phyloP scores from a whole-genome alignment of 106 monocot genomes.

The Allium fistulosum region DNA sequence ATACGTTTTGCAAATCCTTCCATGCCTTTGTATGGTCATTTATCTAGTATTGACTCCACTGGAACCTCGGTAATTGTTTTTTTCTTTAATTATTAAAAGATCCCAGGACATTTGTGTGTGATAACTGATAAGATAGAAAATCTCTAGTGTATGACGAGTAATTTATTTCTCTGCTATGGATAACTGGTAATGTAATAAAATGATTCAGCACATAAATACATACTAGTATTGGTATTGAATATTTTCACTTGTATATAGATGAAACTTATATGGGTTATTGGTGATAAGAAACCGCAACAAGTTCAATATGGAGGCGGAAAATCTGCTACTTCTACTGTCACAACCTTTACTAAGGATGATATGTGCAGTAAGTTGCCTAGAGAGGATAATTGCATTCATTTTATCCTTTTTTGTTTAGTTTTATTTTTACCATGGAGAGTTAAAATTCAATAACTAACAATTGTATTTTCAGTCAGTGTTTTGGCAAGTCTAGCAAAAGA shows the following conservation, averaged over 20 bases:
- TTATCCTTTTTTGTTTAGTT: not conserved
- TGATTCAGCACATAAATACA: too few species aligned
- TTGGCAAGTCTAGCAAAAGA: too few species aligned
- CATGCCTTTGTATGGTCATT: slow-evolving; percentile 44
- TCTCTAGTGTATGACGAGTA: too few species aligned
- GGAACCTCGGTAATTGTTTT: slow-evolving; percentile 39
- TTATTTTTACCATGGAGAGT: too few species aligned
- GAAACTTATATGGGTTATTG: slow-evolving; percentile 69
- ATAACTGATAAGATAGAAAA: too few species aligned
- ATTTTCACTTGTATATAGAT: slow-evolving; percentile 22
- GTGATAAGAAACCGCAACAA: slow-evolving; percentile 37
- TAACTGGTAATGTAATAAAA: too few species aligned
- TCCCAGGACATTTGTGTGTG: too few species aligned
- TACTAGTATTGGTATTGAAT: too few species aligned
- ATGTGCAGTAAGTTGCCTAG: slow-evolving; percentile 54
- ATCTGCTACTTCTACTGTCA: slow-evolving; percentile 25
- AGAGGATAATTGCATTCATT: not conserved
- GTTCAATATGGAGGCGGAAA: slow-evolving; percentile 39
- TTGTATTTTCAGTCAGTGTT: slow-evolving; percentile 3
- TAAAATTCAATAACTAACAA: not conserved
- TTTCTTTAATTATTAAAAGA: too few species aligned
- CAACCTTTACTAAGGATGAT: slow-evolving; percentile 46
- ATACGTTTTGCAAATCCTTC: slow-evolving; percentile 49
- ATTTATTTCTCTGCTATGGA: too few species aligned
- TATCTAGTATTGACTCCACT: slow-evolving; percentile 57